Evolutionary conservation across 495 filamentous ascomycete species (phyloP), one percentile per base, ranked within the genome.

Genomic region (Xylaria longipes): DNA sequence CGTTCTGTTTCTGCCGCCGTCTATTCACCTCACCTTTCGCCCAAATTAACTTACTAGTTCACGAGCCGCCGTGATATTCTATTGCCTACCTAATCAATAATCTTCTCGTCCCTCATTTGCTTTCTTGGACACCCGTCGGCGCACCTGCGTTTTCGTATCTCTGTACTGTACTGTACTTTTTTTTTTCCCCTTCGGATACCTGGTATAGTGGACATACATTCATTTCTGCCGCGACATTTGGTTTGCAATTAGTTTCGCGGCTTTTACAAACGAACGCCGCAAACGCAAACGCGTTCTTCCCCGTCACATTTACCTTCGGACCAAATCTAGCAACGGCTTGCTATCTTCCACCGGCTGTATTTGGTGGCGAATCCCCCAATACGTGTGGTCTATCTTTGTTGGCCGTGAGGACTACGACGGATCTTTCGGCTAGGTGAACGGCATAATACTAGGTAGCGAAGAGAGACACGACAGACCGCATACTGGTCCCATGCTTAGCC

Each of bases 11-110:
- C 37, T 43, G 5, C 20, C 31, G 14, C 25, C 56, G 8, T 58
- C 27, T 37, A 37, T 37, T 14, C 58, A 12, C 56, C 15, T 2
- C 37, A 45, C 12, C 29, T 35, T 63, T 63, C 22, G 6, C 25
- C 35, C 41, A 7, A 48, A 7, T 33, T 9, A 27, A 65, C 22
- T 9, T 31, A 66, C 20, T 43, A 1, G 8, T 37, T 50, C 45
- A 52, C 37, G 9, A 35, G 5, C 52, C 31, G 15, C 29, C 45
- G 63, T 25, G 17, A 37, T 66, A 50, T 66, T 11, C 35, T 35
- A 35, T 52, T 25, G 14, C 63, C 62, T 66, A 66, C 63, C 62
- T 66, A 66, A 66, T 66, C 63, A 52, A 35, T 39, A 66, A 52
- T 66, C 41, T 4, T 41, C 41, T 65, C 41, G 17, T 39, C 60